Base-by-base conservation (phyloP, 2,329 filamentous ascomycete genomes). In the Claviceps lovelessii region DNA sequence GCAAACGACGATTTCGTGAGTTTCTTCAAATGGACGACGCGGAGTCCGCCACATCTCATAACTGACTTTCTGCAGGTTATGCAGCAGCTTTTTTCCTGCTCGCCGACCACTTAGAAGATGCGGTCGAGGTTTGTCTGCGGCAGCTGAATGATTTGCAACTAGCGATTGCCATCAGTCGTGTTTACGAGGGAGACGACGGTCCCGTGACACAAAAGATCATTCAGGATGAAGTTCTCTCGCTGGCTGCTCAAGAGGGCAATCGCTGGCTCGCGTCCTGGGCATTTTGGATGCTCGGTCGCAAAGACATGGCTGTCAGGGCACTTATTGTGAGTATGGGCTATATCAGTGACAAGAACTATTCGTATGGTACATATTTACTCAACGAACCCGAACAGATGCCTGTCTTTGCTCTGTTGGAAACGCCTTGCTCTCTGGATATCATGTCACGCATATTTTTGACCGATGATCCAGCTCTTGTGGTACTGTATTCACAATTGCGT, bases 261-360 rank as follows among this genome's bases (percentile, higher is more conserved):
- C 79, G 91, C 55, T 98, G 93, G 91, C 80, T 95, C 56, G 88
- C 90, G 11, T 93, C 87, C 0, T 98, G 93, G 93, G 88, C 88
- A 2, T 95, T 95, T 65, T 95, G 89, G 85, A 88, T 95, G 77
- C 76, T 97, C 5, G 83, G 83, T 42, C 80, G 86, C 58, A 81
- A 84, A 57, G 87, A 94, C 60, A 86, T 90, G 75, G 87, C 91
- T 6, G 89, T 96, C 7, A 81, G 88, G 53, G 83, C 86, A 7
- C 74, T 98, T 4, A 85, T 95, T 61, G 85, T 89, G 71, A 74
- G 83, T 71, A 19, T 23, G 11, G n/a, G 19, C 37, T 15, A 19
- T 6, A 7, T 35, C 28, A 15, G 28, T 23, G 23, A 19, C 49
- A 33, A 31, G 13, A 23, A 33, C 17, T 35, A 15, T 23, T 29